Percentiles rank a stretch among this genome's conserved stretches.
phyloP scores from a whole-genome alignment of 805 yeast genomes.

The Scheffersomyces lignosus region DNA sequence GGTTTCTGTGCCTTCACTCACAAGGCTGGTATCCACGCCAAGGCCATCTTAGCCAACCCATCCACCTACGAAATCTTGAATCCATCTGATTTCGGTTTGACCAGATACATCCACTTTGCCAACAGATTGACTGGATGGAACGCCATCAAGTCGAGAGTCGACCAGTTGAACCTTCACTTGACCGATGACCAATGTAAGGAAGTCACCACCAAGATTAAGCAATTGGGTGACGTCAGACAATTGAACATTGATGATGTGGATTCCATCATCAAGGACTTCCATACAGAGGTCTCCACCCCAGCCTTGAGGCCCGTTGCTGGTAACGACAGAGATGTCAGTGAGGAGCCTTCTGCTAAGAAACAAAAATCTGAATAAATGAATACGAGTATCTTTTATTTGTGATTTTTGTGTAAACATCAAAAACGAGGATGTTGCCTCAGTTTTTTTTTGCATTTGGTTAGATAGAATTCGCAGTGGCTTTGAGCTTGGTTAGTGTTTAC shows the following conservation, averaged over 20 bases:
- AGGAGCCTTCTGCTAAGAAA: constrained; percentile 39
- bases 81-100: constrained; percentile 58
- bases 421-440: not conserved
- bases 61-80: constrained; percentile 61
- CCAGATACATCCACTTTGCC: constrained; percentile 63
- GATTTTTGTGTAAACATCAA: not conserved
- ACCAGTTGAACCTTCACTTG: constrained; percentile 55
- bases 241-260: constrained; percentile 62
- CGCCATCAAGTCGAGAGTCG: constrained; percentile 61
- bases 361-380: constrained; percentile 29
- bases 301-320: constrained; percentile 18
- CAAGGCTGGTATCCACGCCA: constrained; percentile 65
- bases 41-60: constrained; percentile 62
- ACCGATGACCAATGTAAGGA: constrained; percentile 59
- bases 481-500: too few species aligned
- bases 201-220: constrained; percentile 54
- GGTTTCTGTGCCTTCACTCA: constrained; percentile 67
- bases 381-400: not conserved
- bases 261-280: constrained; percentile 57
- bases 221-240: constrained; percentile 60
- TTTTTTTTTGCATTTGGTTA: not conserved
- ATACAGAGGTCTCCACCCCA: constrained; percentile 42
- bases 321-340: constrained; percentile 24
- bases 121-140: constrained; percentile 65
- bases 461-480: too few species aligned